These are phyloP conservation scores for Bolboschoenus planiculmis DNA, from an alignment of 176 grass and related monocot species.

Conservation along the genomic window DNA sequence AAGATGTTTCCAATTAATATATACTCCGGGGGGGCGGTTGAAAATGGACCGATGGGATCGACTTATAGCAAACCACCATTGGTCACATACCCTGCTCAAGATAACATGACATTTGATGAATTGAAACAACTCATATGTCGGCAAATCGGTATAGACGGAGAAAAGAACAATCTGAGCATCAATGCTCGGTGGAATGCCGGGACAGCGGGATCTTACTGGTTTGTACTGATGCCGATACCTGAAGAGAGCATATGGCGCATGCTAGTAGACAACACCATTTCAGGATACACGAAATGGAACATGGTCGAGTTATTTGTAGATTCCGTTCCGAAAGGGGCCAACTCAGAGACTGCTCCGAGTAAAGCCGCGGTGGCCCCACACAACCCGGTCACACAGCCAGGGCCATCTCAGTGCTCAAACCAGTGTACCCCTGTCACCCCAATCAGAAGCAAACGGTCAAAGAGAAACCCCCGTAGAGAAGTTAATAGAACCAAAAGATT, in stretches of 20 bases:
- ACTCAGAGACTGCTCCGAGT: neutral
- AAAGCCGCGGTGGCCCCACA: neutral
- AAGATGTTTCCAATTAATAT: constrained; percentile 15
- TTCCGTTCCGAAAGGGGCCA: neutral
- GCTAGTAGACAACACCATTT: constrained; percentile 3
- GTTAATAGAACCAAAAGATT: neutral
- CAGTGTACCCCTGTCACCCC: neutral
- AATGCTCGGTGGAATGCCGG: constrained; percentile 3
- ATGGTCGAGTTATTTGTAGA: constrained; percentile 11
- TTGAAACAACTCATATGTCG: neutral
- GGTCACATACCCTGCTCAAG: neutral
- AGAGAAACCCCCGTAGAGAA: neutral
- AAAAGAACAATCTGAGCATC: constrained; percentile 2
- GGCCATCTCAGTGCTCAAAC: neutral
- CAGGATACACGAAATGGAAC: constrained; percentile 15
- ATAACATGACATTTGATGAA: neutral
- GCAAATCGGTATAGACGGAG: neutral
- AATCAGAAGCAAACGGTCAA: neutral
- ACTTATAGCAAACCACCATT: neutral
- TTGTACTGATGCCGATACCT: constrained; percentile 1
- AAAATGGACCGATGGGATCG: constrained; percentile 9
- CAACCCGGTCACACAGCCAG: no score
- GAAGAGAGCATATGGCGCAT: constrained; percentile 4
- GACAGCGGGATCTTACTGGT: constrained; percentile 2
- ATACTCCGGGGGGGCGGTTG: neutral